These are phyloP conservation scores for Flaveria sonorensis DNA, from an alignment of 129 eudicot species.

Conservation along the genomic window DNA sequence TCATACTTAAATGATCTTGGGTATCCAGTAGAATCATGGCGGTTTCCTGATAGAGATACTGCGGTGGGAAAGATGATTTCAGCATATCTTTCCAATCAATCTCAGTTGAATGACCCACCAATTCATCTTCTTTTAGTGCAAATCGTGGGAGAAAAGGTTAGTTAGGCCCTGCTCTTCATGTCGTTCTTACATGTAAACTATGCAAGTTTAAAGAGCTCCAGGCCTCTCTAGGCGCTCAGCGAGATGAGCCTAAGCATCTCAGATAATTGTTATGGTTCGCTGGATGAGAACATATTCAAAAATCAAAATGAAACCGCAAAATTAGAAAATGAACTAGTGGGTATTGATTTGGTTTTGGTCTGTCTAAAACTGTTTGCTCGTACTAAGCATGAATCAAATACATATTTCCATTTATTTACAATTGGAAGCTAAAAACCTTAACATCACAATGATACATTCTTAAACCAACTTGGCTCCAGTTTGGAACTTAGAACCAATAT, in stretches of 20 bases:
- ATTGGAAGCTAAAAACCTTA: too few species aligned
- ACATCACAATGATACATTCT: neutral
- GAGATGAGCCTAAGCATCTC: neutral
- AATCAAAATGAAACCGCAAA: neutral
- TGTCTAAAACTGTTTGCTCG: neutral
- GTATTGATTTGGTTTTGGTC: too few species aligned
- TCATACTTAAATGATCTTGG: too few species aligned
- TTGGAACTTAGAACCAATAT: neutral
- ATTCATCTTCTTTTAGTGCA: conserved; percentile 82
- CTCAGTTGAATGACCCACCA: conserved; percentile 81
- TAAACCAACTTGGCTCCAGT: neutral
- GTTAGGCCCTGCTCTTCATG: conserved; percentile 15
- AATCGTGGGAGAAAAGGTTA: conserved; percentile 98
- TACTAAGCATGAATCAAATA: neutral
- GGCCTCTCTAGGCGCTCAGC: neutral
- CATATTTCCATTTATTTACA: neutral
- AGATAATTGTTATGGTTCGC: neutral
- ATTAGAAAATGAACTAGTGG: neutral
- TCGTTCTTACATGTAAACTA: neutral
- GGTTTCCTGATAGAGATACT: conserved; percentile 86
- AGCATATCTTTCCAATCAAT: conserved; percentile 70
- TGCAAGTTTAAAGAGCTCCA: neutral
- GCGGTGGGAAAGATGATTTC: conserved; percentile 84
- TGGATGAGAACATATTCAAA: neutral
- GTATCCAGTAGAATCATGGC: conserved; percentile 65